Percentiles rank a stretch among this genome's conserved stretches.
These are phyloP conservation scores for Penicillium thymicola DNA, from an alignment of 2,329 filamentous ascomycete species.

Conservation along the genomic window DNA sequence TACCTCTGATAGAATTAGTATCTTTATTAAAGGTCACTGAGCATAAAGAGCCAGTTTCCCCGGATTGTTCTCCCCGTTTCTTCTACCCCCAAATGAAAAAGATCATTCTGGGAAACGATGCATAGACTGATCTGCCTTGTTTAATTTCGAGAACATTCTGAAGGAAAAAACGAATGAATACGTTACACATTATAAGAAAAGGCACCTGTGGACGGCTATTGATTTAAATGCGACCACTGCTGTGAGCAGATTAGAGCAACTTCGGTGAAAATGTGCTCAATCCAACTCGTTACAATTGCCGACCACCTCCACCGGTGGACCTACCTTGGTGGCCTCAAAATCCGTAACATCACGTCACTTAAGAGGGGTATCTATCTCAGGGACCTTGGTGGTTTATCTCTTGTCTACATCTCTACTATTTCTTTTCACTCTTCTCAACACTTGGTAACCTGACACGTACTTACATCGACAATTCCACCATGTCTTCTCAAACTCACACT, in stretches of 20 bases:
- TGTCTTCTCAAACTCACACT: constrained; percentile 48
- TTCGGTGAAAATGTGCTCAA: constrained; percentile 1
- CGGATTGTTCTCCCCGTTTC: not conserved
- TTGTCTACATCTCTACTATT: not conserved
- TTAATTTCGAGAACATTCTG: not conserved
- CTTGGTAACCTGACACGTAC: not conserved
- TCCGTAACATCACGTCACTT: not conserved
- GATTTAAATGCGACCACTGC: not conserved
- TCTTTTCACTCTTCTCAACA: not conserved
- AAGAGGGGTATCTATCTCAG: not conserved
- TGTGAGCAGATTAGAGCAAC: not conserved
- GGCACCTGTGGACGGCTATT: too few relatives aligned
- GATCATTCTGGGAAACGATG: not conserved
- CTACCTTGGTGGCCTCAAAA: constrained; percentile 16
- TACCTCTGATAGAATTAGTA: too few relatives aligned
- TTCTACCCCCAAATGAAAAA: not conserved
- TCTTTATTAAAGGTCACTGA: not conserved
- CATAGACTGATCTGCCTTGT: too few relatives aligned
- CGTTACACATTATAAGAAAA: not conserved
- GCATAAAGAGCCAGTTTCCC: not conserved
- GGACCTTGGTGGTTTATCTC: constrained; percentile 17
- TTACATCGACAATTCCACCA: constrained; percentile 11
- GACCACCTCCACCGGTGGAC: not conserved
- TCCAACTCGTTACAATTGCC: not conserved
- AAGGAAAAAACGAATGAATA: too few relatives aligned